Base-by-base conservation (phyloP, 1,284 basidiomycete genomes). In the Cryptococcus sp. region DNA sequence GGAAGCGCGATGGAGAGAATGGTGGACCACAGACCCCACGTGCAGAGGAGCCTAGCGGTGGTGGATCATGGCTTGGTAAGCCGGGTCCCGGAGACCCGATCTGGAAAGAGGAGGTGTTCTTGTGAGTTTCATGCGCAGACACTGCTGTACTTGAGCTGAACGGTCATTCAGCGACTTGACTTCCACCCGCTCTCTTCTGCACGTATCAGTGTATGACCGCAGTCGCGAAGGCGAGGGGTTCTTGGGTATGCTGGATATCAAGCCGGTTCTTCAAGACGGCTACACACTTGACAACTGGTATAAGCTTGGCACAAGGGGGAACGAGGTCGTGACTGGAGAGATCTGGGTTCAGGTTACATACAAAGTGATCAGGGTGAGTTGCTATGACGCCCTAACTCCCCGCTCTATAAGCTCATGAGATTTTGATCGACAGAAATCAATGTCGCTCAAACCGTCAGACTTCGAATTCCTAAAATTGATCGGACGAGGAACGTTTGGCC, bases 401-500 rank as follows among this genome's bases (percentile, higher is more conserved):
- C 23, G 13, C 16, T 40, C 19, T 22, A 6, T 55, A 20, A 44
- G 17, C n/a, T 53, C 22, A 22, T 22, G 46, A 15, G 11, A 22
- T 25, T 15, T 11, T 23, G 42, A 49, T 40, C 35, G 15, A 54
- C 76, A 91, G 90, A 88, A 85, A 61, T 90, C 89, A 80, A 86
- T 87, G 57, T 85, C 90, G 27, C 83, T 94, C 56, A 90, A 86
- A 25, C 92, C 92, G 42, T 86, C 88, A 74, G 95, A 99, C 78
- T 99, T 99, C 74, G 96, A 99, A 73, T 97, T 98, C 81, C 86
- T 99, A 75, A 97, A 97, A 79, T 88, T 99, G 66, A 99, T 99
- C 79, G 96, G 96, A 49, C 88, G 93, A 53, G 96, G 96, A 5
- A 99, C 96, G 0, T 99, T 99, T 76, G 96, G 96, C n/a, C 89